Base-by-base conservation (phyloP, 1,139 yeast genomes). In the Debaryomyces robertsiae region DNA sequence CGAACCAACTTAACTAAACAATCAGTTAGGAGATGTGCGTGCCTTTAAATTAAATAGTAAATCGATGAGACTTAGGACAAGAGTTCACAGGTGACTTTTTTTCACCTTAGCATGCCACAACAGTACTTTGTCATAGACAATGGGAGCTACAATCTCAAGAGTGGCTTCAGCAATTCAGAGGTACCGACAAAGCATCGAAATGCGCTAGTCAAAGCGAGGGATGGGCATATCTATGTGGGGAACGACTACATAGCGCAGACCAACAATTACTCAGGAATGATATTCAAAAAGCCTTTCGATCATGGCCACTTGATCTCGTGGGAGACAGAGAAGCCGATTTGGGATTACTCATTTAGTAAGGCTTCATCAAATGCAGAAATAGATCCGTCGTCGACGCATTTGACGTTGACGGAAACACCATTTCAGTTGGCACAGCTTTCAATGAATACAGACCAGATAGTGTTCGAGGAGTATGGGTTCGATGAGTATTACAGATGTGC, bases 381-480 rank as follows among this genome's bases (percentile, higher is more conserved):
- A 58, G 82, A 79, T 42, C 71, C 82, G 2, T 46, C 63, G 10
- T 74, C 68, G 15, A 64, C 77, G 1, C 77, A 81, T 32, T 66
- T 86, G 36, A 63, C 84, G 2, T 67, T 83, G 40, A 79, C 90
- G 1, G 98, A 93, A 55, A 73, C 91, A 10, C 93, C 96, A 15
- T 82, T 84, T 57, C 87, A 89, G 41, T 65, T 93, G 32, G 95
- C 96, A 1, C 87, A 83, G 41, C 69, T 93, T 31, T 87, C 95
- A 31, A 81, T 83, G 52, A 86, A 86, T 60, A 84, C 90, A 19
- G 98, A 93, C 60, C 96, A 91, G 63, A 85, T 93, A 1, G 78
- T 94, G 2, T 91, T 94, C 66, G 99, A 94, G 61, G 98, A 94
- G 57, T 93, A 84, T 55, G 95, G 89, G 6, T 86, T 93, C 56